Percentiles rank a stretch among this genome's conserved stretches.
Evolutionary conservation across 345 rosid species (phyloP).

Genomic region (Boechera divaricarpa): DNA sequence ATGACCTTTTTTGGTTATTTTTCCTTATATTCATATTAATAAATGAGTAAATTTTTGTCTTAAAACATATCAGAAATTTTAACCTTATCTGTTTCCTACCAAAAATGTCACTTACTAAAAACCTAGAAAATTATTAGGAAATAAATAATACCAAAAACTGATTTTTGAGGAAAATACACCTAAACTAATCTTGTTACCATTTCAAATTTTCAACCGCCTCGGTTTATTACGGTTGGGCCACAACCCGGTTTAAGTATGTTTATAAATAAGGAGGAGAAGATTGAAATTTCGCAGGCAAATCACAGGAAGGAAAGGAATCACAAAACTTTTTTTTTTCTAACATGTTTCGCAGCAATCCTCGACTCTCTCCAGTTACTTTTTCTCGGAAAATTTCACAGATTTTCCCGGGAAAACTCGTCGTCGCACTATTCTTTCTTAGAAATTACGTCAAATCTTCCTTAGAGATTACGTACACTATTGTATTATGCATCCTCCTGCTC

Average conservation of each 20-base stretch:
- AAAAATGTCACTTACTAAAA: background rate
- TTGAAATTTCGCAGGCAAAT: background rate
- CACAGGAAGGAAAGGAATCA: background rate
- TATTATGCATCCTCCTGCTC: background rate
- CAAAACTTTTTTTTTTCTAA: background rate
- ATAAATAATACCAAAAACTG: background rate
- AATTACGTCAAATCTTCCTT: slow-evolving; percentile 9
- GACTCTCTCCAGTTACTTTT: background rate
- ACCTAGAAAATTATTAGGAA: background rate
- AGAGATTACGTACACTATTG: background rate
- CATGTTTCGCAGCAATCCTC: background rate
- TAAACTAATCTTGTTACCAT: background rate
- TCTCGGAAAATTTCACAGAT: background rate
- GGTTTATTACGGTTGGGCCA: background rate
- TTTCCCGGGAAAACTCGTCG: background rate
- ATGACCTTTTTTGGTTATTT: background rate
- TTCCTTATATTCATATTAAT: background rate
- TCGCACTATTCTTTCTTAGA: background rate
- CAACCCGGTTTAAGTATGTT: background rate
- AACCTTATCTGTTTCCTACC: background rate
- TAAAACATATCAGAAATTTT: background rate
- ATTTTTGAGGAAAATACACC: background rate
- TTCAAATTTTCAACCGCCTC: background rate
- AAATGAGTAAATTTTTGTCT: background rate
- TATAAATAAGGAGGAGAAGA: background rate